A percentile compares a stretch with the other conserved stretches of the same genome.
These are phyloP conservation scores for Ilex asprella DNA, from an alignment of 257 asterid genomes.

Conservation along the genomic window DNA sequence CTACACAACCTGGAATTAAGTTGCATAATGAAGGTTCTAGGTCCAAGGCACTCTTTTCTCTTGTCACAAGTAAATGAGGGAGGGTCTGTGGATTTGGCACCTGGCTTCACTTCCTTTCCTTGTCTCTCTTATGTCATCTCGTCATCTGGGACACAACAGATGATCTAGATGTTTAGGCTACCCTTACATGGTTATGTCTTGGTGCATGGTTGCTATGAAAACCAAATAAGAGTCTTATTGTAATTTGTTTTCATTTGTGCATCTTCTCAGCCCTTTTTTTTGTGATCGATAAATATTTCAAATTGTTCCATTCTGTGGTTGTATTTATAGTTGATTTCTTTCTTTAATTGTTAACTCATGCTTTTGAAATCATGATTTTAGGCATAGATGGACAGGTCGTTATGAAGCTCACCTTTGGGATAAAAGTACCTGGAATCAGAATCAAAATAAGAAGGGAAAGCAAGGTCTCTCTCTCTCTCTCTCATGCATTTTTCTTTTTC, in stretches of 20 bases:
- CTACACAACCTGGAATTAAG: too few relatives aligned
- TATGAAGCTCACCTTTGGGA: conserved; percentile 99
- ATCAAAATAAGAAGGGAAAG: conserved; percentile 95
- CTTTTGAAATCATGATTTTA: conserved; percentile 27
- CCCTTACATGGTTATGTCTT: too few relatives aligned
- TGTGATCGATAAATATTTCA: neutral
- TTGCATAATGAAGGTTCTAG: too few relatives aligned
- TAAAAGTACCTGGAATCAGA: conserved; percentile 98
- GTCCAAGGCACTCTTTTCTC: too few relatives aligned
- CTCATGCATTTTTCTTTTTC: neutral
- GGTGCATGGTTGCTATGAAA: too few relatives aligned
- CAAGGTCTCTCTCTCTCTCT: conserved; percentile 57
- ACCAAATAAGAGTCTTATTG: neutral
- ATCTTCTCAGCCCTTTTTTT: neutral
- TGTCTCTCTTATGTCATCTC: too few relatives aligned
- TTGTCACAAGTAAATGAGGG: too few relatives aligned
- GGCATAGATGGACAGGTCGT: conserved; percentile 99
- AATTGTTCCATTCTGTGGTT: conserved; percentile 2
- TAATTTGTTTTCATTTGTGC: conserved; percentile 10
- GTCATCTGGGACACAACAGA: too few relatives aligned
- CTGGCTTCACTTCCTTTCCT: too few relatives aligned
- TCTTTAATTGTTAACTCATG: conserved; percentile 13
- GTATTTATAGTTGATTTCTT: neutral
- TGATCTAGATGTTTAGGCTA: too few relatives aligned
- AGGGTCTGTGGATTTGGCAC: too few relatives aligned